Evolutionary conservation across 202 grass and related monocot species (phyloP).

Genomic region (Dendrocalamus latiflorus): DNA sequence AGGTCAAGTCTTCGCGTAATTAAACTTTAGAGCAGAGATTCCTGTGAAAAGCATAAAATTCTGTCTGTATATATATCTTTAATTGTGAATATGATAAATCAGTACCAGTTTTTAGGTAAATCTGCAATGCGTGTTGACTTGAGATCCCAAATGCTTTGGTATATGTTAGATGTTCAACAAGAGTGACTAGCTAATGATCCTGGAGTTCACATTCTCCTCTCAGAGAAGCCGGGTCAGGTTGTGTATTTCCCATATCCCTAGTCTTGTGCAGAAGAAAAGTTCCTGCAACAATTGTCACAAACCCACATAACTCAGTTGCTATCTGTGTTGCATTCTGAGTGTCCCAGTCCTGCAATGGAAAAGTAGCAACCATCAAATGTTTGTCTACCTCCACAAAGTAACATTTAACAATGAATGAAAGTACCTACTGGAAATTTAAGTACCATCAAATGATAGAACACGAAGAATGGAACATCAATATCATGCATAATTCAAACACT

Average conservation of each 20-base stretch:
- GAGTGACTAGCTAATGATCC: conserved; percentile 24
- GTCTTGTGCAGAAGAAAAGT: too few species aligned
- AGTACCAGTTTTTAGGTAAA: not conserved
- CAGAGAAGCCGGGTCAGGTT: too few species aligned
- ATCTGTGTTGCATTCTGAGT: too few species aligned
- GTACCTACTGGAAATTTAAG: not conserved
- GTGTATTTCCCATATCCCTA: too few species aligned
- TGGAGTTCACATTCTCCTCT: too few species aligned
- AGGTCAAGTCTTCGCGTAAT: not conserved
- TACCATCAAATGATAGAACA: not conserved
- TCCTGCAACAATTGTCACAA: too few species aligned
- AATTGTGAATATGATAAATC: not conserved
- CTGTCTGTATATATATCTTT: not conserved
- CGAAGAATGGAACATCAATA: not conserved
- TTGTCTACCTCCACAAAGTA: too few species aligned
- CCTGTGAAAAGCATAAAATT: conserved; percentile 1
- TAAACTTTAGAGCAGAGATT: not conserved
- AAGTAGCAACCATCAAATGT: conserved; percentile 2
- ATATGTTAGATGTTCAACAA: conserved; percentile 21
- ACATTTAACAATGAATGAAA: not conserved
- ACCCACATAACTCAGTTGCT: too few species aligned
- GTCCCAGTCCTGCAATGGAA: too few species aligned
- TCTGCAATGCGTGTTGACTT: not conserved
- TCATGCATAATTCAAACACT: not conserved
- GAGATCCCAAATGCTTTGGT: not conserved